A percentile compares a stretch with the other conserved stretches of the same genome.
Evolutionary conservation across 306 rosid genomes (phyloP).

Genomic region (Betula pendula): DNA sequence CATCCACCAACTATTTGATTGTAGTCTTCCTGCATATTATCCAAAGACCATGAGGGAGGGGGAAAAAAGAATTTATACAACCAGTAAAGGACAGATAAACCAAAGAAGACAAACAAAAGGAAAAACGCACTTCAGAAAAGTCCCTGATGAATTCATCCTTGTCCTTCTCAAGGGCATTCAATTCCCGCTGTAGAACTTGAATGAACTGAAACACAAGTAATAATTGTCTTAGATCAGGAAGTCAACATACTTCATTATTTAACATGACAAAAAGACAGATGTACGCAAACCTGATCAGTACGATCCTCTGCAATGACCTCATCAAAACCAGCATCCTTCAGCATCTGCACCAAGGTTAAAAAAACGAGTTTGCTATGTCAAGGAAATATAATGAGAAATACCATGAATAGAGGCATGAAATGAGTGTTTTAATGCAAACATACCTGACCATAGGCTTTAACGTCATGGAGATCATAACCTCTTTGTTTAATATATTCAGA

Average conservation of each 20-base stretch:
- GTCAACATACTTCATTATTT: background rate
- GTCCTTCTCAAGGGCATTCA: conserved; percentile 57
- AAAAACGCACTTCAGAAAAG: conserved; percentile 66
- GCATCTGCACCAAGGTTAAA: conserved; percentile 60
- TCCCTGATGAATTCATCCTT: conserved; percentile 62
- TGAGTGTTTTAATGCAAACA: background rate
- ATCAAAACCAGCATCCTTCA: conserved; percentile 76
- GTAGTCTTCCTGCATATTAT: conserved; percentile 53
- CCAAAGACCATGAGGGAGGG: background rate
- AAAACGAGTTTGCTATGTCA: conserved; percentile 17
- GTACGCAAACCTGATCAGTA: conserved; percentile 64
- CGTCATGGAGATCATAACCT: conserved; percentile 74
- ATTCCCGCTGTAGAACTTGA: conserved; percentile 60
- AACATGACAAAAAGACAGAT: conserved; percentile 5
- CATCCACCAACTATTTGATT: conserved; percentile 52
- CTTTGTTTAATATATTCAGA: conserved; percentile 74
- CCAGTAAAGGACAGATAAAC: background rate
- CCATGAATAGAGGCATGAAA: conserved; percentile 1
- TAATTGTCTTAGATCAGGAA: conserved; percentile 18
- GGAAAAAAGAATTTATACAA: background rate
- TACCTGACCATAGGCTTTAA: conserved; percentile 70
- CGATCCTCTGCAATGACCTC: conserved; percentile 72
- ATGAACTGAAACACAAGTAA: conserved; percentile 54
- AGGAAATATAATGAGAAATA: conserved; percentile 6
- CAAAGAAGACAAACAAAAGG: background rate